Percentiles rank a stretch among this genome's conserved stretches.
Evolutionary conservation across 2,329 filamentous ascomycete genomes (phyloP).

Genomic region (Harringtonia aguacate): DNA sequence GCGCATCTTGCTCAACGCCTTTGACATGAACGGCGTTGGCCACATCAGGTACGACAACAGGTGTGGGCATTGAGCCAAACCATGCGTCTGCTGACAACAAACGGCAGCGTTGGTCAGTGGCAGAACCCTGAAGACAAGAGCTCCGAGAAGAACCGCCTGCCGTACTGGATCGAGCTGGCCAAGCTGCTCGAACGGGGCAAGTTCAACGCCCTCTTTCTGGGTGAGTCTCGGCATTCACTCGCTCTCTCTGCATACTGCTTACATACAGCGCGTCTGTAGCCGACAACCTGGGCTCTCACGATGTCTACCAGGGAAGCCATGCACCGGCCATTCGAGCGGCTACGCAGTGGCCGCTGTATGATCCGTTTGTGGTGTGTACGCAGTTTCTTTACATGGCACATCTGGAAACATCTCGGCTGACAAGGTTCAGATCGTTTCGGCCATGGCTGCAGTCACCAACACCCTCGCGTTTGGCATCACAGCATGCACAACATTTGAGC

Average conservation of each 20-base stretch:
- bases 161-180: slow-evolving; percentile 5
- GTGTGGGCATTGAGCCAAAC: no score
- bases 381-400: neutral
- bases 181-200: slow-evolving; percentile 4
- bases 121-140: slow-evolving; percentile 9
- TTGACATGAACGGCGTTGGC: slow-evolving; percentile 9
- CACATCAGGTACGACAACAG: slow-evolving; percentile 3
- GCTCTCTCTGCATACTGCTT: neutral
- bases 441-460: slow-evolving; percentile 11
- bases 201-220: slow-evolving; percentile 7
- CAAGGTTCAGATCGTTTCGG: slow-evolving; percentile 4
- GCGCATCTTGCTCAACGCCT: slow-evolving; percentile 8
- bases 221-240: neutral
- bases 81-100: neutral
- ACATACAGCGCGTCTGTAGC: neutral
- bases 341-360: slow-evolving; percentile 6
- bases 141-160: slow-evolving; percentile 3
- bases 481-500: slow-evolving; percentile 4
- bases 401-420: no score
- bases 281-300: neutral
- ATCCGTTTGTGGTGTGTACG: slow-evolving; percentile 2
- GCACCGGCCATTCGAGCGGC: slow-evolving; percentile 3
- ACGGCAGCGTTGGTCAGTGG: slow-evolving; percentile 1
- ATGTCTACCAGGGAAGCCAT: slow-evolving; percentile 3
- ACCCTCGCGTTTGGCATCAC: slow-evolving; percentile 9